A percentile compares a stretch with the other conserved stretches of the same genome.
Evolutionary conservation across 148 eudicot species (phyloP).

Genomic region (Rhododendron ovatum): DNA sequence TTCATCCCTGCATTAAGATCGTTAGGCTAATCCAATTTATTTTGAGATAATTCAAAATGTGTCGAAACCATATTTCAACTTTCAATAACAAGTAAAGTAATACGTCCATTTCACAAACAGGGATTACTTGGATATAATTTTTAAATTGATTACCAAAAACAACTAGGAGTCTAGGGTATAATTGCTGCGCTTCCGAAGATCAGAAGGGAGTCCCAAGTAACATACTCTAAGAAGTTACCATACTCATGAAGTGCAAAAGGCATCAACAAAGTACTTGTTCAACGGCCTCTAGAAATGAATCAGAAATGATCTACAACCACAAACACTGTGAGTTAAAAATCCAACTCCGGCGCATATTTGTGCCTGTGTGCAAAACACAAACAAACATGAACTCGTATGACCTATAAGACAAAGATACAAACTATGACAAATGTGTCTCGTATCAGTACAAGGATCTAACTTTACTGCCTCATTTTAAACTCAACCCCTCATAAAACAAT

Average conservation of each 20-base stretch:
- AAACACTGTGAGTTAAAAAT: background rate
- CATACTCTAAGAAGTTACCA: background rate
- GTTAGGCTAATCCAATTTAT: slow-evolving; percentile 12
- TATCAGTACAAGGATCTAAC: background rate
- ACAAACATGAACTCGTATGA: background rate
- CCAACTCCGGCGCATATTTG: background rate
- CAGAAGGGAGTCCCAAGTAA: background rate
- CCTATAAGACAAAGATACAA: background rate
- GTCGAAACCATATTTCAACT: background rate
- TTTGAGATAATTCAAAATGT: background rate
- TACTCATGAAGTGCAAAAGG: background rate
- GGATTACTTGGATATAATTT: background rate
- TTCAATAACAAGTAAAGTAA: background rate
- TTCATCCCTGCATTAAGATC: slow-evolving; percentile 69
- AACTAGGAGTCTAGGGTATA: background rate
- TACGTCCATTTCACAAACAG: background rate
- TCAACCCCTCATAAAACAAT: background rate
- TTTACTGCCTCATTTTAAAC: background rate
- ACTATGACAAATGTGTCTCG: background rate
- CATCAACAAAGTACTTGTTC: background rate
- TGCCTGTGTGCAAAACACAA: background rate
- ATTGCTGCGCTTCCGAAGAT: background rate
- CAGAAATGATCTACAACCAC: background rate
- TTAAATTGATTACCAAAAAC: background rate
- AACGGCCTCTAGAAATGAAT: background rate